Conservation (phyloP, 2,329 filamentous ascomycete species). For the Arthroderma uncinatum region DNA sequence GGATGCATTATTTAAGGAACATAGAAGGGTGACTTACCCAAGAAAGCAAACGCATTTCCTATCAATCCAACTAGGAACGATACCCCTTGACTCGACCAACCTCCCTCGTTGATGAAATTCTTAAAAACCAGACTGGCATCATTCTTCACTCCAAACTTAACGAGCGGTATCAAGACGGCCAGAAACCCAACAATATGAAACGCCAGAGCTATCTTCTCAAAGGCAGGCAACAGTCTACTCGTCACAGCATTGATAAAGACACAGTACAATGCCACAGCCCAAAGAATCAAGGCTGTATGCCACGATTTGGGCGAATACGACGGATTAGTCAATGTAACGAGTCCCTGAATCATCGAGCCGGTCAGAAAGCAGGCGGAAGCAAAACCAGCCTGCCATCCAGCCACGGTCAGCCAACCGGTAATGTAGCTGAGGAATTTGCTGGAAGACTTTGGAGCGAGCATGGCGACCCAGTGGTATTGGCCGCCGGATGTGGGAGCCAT, state of each 20-base stretch:
- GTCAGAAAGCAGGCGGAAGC: constrained; percentile 26
- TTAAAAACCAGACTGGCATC: constrained; percentile 24
- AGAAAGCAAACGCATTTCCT: constrained; percentile 19
- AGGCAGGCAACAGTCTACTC: constrained; percentile 36
- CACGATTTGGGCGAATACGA: constrained; percentile 20
- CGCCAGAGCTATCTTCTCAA: constrained; percentile 42
- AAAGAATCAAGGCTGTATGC: constrained; percentile 40
- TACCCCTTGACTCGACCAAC: constrained; percentile 29
- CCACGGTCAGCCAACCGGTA: constrained; percentile 30
- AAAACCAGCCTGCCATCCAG: constrained; percentile 29
- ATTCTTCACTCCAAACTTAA: constrained; percentile 22
- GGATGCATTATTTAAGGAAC: not conserved
- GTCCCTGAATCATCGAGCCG: constrained; percentile 27
- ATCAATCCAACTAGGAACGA: constrained; percentile 31
- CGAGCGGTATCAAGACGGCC: constrained; percentile 30
- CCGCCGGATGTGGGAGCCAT: constrained; percentile 32
- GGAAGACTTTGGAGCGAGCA: constrained; percentile 26
- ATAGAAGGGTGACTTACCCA: constrained; percentile 13
- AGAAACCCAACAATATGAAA: constrained; percentile 40
- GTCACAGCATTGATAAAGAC: constrained; percentile 43
- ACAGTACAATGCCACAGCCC: constrained; percentile 37
- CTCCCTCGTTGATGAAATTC: constrained; percentile 29
- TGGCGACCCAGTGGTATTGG: constrained; percentile 34
- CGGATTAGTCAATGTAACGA: constrained; percentile 26
- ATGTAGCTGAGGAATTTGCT: constrained; percentile 29